phyloP scores from a whole-genome alignment of 1,284 basidiomycete species.

The Cryptococcus deneoformans region DNA sequence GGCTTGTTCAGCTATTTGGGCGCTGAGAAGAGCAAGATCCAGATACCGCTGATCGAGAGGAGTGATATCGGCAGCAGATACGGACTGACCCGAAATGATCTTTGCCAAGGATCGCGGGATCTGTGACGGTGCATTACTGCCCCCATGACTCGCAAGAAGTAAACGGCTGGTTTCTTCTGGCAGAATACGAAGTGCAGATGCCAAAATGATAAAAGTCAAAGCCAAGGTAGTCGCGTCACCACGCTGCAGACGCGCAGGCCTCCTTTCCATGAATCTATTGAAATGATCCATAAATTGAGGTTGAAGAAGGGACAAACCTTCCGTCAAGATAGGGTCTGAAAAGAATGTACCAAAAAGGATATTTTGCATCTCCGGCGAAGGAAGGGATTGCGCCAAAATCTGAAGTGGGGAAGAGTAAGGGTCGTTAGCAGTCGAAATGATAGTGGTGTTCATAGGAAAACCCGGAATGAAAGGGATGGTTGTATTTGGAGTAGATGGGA shows the following conservation, averaged over 20 bases:
- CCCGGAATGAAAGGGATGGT: neutral
- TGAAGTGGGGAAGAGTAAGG: slow-evolving; percentile 31
- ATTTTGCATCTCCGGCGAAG: slow-evolving; percentile 32
- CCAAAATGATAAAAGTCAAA: slow-evolving; percentile 37
- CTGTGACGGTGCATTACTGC: neutral
- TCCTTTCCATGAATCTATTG: slow-evolving; percentile 30
- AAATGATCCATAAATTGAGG: slow-evolving; percentile 38
- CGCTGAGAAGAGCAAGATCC: slow-evolving; percentile 35
- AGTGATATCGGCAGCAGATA: slow-evolving; percentile 26
- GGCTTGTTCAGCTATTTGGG: slow-evolving; percentile 35
- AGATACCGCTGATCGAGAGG: slow-evolving; percentile 44
- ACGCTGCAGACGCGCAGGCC: slow-evolving; percentile 18
- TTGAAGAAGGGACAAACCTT: slow-evolving; percentile 42
- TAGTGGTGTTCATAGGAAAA: neutral
- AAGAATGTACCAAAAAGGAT: slow-evolving; percentile 45
- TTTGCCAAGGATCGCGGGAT: slow-evolving; percentile 21
- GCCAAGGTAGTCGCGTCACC: slow-evolving; percentile 46
- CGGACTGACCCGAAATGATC: slow-evolving; percentile 18
- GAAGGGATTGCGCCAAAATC: slow-evolving; percentile 33
- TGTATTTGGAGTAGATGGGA: slow-evolving; percentile 12
- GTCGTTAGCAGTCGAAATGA: slow-evolving; percentile 17
- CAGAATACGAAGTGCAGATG: slow-evolving; percentile 33
- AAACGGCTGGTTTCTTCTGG: slow-evolving; percentile 43
- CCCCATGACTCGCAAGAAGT: slow-evolving; percentile 25
- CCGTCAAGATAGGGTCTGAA: slow-evolving; percentile 41